Percentiles rank a stretch among this genome's conserved stretches.
phyloP scores from a whole-genome alignment of 495 filamentous ascomycete species.

The Xanthoparmelia taractica region DNA sequence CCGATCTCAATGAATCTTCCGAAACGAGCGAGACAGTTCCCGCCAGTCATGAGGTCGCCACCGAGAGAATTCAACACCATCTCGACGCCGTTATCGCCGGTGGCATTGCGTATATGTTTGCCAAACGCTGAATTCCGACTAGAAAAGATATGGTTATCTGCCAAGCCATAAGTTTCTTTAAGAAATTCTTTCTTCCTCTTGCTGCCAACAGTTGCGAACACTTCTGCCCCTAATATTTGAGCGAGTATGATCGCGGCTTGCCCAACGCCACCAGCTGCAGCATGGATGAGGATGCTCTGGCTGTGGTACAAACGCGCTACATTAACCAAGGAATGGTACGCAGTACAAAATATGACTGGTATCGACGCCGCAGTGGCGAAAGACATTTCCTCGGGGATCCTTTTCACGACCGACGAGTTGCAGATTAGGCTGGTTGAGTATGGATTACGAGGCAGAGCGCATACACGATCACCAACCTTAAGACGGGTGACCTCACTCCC shows the following conservation, averaged over 20 bases:
- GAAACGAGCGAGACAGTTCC: slow-evolving; percentile 43
- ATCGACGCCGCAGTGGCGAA: slow-evolving; percentile 7
- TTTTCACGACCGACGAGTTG: neutral
- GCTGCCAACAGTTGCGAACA: slow-evolving; percentile 43
- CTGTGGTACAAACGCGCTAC: neutral
- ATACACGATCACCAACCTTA: neutral
- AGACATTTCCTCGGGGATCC: neutral
- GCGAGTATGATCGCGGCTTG: slow-evolving; percentile 42
- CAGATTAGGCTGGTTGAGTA: neutral
- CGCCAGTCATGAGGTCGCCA: slow-evolving; percentile 38
- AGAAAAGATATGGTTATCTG: slow-evolving; percentile 39
- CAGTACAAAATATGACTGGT: neutral
- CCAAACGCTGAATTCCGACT: slow-evolving; percentile 41
- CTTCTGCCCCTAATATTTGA: slow-evolving; percentile 28
- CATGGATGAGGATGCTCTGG: slow-evolving; percentile 41
- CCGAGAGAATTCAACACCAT: slow-evolving; percentile 45
- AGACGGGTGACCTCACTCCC: slow-evolving; percentile 19
- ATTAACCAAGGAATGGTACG: slow-evolving; percentile 4
- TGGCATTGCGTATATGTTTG: slow-evolving; percentile 40
- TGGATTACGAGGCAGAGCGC: slow-evolving; percentile 30
- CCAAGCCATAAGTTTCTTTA: neutral
- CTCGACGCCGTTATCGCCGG: slow-evolving; percentile 47
- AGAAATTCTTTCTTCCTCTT: slow-evolving; percentile 37
- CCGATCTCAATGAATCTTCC: slow-evolving; percentile 43
- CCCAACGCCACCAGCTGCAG: slow-evolving; percentile 40